Evolutionary conservation across 805 yeast genomes (phyloP).

Genomic region (Metschnikowia sp.): DNA sequence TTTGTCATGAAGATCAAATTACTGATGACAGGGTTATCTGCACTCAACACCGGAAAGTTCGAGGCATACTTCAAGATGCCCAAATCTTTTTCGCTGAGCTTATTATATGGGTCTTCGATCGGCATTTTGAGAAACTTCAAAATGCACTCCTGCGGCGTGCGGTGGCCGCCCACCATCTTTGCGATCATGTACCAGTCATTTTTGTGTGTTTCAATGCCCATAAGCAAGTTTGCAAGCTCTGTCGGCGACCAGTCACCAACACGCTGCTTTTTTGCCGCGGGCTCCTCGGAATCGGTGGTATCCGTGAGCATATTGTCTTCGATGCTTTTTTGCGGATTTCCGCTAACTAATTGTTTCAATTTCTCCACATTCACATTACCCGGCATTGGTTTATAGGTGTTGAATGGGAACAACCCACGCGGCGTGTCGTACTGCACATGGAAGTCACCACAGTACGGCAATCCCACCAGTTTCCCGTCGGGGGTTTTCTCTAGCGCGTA

Average conservation of each 20-base stretch:
- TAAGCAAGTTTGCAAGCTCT: conserved; percentile 57
- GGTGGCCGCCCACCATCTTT: conserved; percentile 56
- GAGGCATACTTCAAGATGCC: conserved; percentile 74
- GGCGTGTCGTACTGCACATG: conserved; percentile 83
- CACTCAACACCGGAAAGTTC: conserved; percentile 76
- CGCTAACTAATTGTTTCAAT: conserved; percentile 27
- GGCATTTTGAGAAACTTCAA: conserved; percentile 76
- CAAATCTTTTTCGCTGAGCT: conserved; percentile 50
- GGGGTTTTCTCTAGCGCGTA: conserved; percentile 50
- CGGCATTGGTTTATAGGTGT: conserved; percentile 67
- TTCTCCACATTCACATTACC: conserved; percentile 43
- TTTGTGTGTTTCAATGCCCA: conserved; percentile 57
- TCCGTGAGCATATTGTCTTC: not conserved
- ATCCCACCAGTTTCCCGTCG: conserved; percentile 43
- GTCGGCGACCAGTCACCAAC: conserved; percentile 58
- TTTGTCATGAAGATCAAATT: conserved; percentile 87
- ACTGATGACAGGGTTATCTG: conserved; percentile 91
- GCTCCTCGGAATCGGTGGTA: conserved; percentile 1
- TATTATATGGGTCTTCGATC: conserved; percentile 70
- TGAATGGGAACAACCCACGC: conserved; percentile 87
- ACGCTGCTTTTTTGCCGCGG: conserved; percentile 26
- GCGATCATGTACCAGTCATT: conserved; percentile 82
- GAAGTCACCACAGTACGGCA: conserved; percentile 75
- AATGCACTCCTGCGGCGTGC: conserved; percentile 76
- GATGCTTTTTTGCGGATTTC: not conserved